Conservation (phyloP, 192 early-diverging fungal genomes). For the Dissophora ornata region DNA sequence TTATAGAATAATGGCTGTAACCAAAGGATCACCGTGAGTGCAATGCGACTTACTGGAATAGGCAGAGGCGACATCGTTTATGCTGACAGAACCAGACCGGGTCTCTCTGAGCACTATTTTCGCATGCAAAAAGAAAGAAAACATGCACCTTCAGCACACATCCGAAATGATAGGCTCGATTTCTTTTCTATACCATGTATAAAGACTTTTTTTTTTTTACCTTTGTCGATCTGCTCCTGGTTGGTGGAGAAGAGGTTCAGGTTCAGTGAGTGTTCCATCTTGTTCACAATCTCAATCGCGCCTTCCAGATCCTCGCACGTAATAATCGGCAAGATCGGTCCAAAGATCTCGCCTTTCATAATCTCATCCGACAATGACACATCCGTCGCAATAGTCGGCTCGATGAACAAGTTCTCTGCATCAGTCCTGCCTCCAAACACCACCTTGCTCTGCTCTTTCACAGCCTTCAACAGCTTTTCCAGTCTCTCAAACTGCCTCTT, state of each 20-base stretch:
- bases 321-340: constrained; percentile 73
- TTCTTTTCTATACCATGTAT: not conserved
- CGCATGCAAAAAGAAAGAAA: not conserved
- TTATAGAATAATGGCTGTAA: too few relatives aligned
- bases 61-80: constrained; percentile 86
- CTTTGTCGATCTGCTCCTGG: constrained; percentile 59
- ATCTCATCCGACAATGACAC: constrained; percentile 49
- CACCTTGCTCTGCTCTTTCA: constrained; percentile 54
- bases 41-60: constrained; percentile 60
- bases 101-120: constrained; percentile 69
- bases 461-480: constrained; percentile 51
- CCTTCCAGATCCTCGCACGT: constrained; percentile 64
- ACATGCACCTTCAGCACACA: not conserved
- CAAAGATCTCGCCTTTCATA: constrained; percentile 77
- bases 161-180: too few relatives aligned
- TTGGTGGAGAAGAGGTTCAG: constrained; percentile 76
- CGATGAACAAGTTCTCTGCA: constrained; percentile 56
- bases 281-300: constrained; percentile 70
- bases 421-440: constrained; percentile 58
- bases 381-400: constrained; percentile 65
- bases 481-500: constrained; percentile 63
- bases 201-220: constrained; percentile 21
- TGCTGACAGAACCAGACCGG: constrained; percentile 76
- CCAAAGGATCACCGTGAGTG: too few relatives aligned
- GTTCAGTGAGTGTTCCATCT: constrained; percentile 74